Evolutionary conservation across 768 basidiomycete genomes (phyloP), one percentile per base, ranked within the genome.

Genomic region (Termitomyces titanicus): DNA sequence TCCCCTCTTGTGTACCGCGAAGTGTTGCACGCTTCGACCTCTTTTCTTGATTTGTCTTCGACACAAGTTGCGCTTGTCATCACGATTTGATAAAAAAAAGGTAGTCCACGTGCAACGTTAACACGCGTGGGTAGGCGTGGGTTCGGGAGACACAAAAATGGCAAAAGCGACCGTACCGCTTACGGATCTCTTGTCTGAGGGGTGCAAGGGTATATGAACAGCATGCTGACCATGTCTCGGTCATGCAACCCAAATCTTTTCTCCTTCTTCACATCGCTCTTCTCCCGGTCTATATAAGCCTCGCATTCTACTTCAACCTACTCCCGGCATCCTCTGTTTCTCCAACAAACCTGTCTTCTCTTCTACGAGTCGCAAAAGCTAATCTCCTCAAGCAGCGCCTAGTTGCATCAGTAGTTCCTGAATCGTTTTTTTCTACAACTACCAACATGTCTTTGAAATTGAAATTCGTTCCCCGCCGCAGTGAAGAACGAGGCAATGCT

Each of bases 401-500:
- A 20, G 42, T 43, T 46, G 47, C 40, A 37, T 56, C 53, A n/a
- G 38, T 56, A 34, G 49, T 34, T 31, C 39, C 61, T 51, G 40
- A 48, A 42, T 51, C 54, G 33, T 39, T 53, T 15, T 57, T 53
- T 46, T 63, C 59, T 24, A 49, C 57, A 27, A 54, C 45, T 15
- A 38, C 50, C 5, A 46, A 59, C 29, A 66, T 69, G 64, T 56
- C 60, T n/a, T 66, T 76, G 60, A 73, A 73, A 46, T 66, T 76
- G 60, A 73, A 73, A 46, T 75, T 86, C 50, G 47, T 74, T 44
- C 76, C 79, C 15, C 80, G 89, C 52, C 76, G 69, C 47, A 89
- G 83, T 58, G 66, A 84, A 45, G 80, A 84, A 20, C 78, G 89
- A 18, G 90, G 88, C 3, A 72, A 87, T 46, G 88, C 86, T 7